Conservation (phyloP, 1,284 basidiomycete genomes). For the Ceratobasidium sp. region DNA sequence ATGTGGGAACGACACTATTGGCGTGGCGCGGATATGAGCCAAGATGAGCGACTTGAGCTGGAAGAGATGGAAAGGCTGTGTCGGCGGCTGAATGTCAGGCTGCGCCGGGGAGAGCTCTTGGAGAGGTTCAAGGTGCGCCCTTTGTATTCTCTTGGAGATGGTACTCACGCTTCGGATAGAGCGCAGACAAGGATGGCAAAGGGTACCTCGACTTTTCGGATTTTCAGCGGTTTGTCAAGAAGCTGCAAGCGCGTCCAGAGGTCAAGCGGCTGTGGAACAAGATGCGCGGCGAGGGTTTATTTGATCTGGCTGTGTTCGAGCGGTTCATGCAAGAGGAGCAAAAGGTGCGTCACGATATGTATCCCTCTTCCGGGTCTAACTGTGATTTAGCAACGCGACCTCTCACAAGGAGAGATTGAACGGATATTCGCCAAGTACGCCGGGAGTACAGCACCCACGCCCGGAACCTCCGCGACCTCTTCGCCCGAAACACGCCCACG, state of each 20-base stretch:
- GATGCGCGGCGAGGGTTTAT: slow-evolving; percentile 59
- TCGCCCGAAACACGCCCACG: neutral
- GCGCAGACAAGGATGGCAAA: slow-evolving; percentile 75
- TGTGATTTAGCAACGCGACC: slow-evolving; percentile 61
- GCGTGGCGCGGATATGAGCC: slow-evolving; percentile 75
- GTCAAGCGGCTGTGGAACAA: slow-evolving; percentile 76
- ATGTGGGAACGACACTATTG: slow-evolving; percentile 89
- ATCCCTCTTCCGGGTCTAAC: neutral
- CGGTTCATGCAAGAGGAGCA: slow-evolving; percentile 78
- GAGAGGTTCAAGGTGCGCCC: slow-evolving; percentile 73
- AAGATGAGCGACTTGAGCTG: slow-evolving; percentile 76
- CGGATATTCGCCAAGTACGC: slow-evolving; percentile 69
- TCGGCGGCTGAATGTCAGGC: slow-evolving; percentile 78
- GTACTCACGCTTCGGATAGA: slow-evolving; percentile 58
- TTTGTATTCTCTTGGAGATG: neutral
- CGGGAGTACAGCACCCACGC: neutral
- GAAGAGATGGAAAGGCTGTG: slow-evolving; percentile 84
- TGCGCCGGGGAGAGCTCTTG: slow-evolving; percentile 71
- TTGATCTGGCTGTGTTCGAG: slow-evolving; percentile 72
- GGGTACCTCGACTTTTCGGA: slow-evolving; percentile 84
- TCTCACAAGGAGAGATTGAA: slow-evolving; percentile 64
- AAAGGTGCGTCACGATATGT: slow-evolving; percentile 61
- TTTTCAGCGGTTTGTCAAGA: slow-evolving; percentile 88
- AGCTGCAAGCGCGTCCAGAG: slow-evolving; percentile 87
- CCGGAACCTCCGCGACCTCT: neutral